Evolutionary conservation across 192 early-diverging fungal species (phyloP), one percentile per base, ranked within the genome.

Genomic region (Thamnidium elegans): DNA sequence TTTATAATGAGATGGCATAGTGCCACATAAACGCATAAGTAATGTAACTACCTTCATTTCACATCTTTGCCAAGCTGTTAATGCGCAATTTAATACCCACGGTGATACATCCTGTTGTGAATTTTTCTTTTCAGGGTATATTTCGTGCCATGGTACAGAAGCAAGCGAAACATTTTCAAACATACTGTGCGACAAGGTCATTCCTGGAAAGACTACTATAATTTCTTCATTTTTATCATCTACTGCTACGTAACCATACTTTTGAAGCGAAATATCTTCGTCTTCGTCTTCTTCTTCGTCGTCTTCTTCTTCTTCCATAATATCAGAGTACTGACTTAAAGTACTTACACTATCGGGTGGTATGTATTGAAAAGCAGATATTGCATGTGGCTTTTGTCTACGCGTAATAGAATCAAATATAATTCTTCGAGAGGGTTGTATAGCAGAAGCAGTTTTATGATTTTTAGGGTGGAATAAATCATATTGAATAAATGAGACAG

Each of bases 151-250:
- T 36, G 61, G 54, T 15, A 64, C 68, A 20, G 61, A 34, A 15
- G 20, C 45, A 39, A 63, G 64, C 11, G 55, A 70, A 0, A 32
- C 34, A 62, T 55, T 46, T 46, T 70, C 68, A 47, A 70, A 55
- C 26, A 58, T 23, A 17, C 11, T 50, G 21, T 48, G 21, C 11
- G 50, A 55, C 8, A 43, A 13, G 13, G 31, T 36, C 23, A 55
- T 42, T 4, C 54, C 60, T 26, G 68, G 68, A 31, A 70, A 70
- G 7, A 70, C 55, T 13, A 70, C 59, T 26, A 70, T 23, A 14
- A 64, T 70, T 21, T 70, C 62, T 50, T 70, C 54, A 48, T 70
- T 42, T 55, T 70, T 11, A 30, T 31, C 53, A 47, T 70, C 68
- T 17, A 70, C 51, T 19, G 68, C 68, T 4, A 70, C 31, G 39